Conservation (phyloP, 2,329 filamentous ascomycete genomes). For the Neobulgaria alba region DNA sequence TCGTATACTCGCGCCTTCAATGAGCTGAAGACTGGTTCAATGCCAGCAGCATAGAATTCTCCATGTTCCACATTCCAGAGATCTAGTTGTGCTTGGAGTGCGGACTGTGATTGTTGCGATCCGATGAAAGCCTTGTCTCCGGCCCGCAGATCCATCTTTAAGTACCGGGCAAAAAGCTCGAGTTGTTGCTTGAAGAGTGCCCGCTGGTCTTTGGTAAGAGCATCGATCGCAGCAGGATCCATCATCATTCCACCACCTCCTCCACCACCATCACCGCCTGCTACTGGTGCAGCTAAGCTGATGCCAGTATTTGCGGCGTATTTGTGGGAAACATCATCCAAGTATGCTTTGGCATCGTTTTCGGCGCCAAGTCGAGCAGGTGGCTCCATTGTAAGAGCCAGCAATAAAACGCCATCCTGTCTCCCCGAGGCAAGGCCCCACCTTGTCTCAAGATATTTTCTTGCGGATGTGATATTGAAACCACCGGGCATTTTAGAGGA, state of each 20-base stretch:
- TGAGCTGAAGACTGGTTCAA: conserved; percentile 86
- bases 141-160: conserved; percentile 94
- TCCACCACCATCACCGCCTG: conserved; percentile 63
- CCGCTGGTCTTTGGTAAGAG: conserved; percentile 91
- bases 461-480: conserved; percentile 93
- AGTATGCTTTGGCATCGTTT: conserved; percentile 81
- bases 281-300: conserved; percentile 67
- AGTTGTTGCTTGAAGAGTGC: conserved; percentile 97
- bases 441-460: conserved; percentile 89
- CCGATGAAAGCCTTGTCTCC: conserved; percentile 88
- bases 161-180: conserved; percentile 86
- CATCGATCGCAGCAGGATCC: conserved; percentile 95
- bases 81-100: conserved; percentile 87
- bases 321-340: conserved; percentile 82
- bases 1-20: conserved; percentile 96
- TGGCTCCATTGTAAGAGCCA: conserved; percentile 91
- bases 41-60: conserved; percentile 90
- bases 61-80: conserved; percentile 94
- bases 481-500: conserved; percentile 99
- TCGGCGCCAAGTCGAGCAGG: conserved; percentile 81
- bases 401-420: conserved; percentile 81
- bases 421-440: conserved; percentile 83
- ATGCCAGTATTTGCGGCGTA: conserved; percentile 80
- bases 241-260: conserved; percentile 92
- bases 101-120: conserved; percentile 75